phyloP scores from a whole-genome alignment of 2,329 filamentous ascomycete genomes.

The Fusarium sp. region DNA sequence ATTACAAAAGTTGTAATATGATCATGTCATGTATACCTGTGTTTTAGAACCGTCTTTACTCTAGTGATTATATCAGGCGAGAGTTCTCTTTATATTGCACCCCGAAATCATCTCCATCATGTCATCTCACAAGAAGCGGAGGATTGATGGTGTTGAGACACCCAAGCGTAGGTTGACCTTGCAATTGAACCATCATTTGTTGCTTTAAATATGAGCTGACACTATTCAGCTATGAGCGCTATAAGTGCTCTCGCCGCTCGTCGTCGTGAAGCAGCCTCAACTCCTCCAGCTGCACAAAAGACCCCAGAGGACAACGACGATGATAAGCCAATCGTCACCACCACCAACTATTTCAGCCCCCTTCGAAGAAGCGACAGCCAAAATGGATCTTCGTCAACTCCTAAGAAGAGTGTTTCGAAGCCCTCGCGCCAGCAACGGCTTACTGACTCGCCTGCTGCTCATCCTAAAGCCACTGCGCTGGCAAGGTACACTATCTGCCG shows the following conservation, averaged over 20 bases:
- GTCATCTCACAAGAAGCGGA: conserved; percentile 51
- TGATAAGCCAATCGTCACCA: conserved; percentile 29
- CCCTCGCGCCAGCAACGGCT: conserved; percentile 17
- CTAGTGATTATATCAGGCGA: background rate
- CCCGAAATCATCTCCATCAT: conserved; percentile 8
- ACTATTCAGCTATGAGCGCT: conserved; percentile 46
- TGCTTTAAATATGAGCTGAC: background rate
- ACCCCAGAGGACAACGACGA: conserved; percentile 27
- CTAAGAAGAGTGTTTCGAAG: conserved; percentile 34
- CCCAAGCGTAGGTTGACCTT: conserved; percentile 45
- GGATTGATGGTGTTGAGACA: conserved; percentile 46
- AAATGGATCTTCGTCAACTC: conserved; percentile 14
- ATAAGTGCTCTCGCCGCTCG: conserved; percentile 53
- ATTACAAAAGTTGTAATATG: background rate
- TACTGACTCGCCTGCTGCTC: conserved; percentile 16
- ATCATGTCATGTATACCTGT: background rate
- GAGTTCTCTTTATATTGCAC: background rate
- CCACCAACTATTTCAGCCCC: conserved; percentile 46
- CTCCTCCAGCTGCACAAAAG: conserved; percentile 16
- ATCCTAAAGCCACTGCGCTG: conserved; percentile 12
- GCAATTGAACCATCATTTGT: background rate
- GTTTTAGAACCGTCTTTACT: background rate
- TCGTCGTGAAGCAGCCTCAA: conserved; percentile 40
- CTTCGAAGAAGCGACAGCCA: conserved; percentile 38
- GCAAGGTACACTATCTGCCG: conserved; percentile 26